These are phyloP conservation scores for Apiospora hydei DNA, from an alignment of 2,329 filamentous ascomycete species.

Conservation along the genomic window DNA sequence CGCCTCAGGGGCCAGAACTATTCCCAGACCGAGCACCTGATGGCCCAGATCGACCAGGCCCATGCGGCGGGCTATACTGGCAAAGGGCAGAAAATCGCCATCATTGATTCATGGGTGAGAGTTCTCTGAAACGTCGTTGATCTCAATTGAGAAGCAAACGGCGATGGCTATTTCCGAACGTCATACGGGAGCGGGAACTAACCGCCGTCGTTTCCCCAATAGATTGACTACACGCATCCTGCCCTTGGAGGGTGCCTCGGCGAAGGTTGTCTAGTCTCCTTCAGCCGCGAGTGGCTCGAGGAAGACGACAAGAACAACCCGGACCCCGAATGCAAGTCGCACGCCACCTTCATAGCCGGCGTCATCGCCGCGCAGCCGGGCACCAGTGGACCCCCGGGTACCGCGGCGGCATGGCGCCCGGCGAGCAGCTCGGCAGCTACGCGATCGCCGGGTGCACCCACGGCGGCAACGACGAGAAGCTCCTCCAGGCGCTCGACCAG, in stretches of 20 bases:
- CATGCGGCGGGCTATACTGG: slow-evolving; percentile 53
- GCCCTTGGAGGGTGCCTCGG: slow-evolving; percentile 62
- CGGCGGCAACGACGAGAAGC: slow-evolving; percentile 45
- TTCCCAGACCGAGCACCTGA: slow-evolving; percentile 35
- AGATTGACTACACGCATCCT: slow-evolving; percentile 57
- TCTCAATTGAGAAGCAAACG: background rate
- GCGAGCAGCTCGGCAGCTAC: slow-evolving; percentile 48
- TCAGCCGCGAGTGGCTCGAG: background rate
- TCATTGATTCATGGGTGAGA: slow-evolving; percentile 46
- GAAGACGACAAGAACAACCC: slow-evolving; percentile 40
- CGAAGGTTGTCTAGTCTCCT: slow-evolving; percentile 52
- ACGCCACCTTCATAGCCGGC: slow-evolving; percentile 44
- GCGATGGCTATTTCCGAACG: background rate
- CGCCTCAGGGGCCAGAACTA: background rate
- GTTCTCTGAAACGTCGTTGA: background rate
- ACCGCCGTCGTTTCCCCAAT: background rate
- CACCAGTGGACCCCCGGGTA: slow-evolving; percentile 36
- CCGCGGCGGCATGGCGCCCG: slow-evolving; percentile 46
- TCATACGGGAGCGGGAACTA: background rate
- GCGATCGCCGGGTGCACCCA: slow-evolving; percentile 47
- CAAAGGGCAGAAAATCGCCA: slow-evolving; percentile 51
- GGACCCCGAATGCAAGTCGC: slow-evolving; percentile 46
- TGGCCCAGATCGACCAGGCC: slow-evolving; percentile 49
- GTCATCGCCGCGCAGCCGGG: slow-evolving; percentile 49
- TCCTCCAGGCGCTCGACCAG: slow-evolving; percentile 50